Evolutionary conservation across 176 grass and related monocot species (phyloP), one percentile per base, ranked within the genome.

Genomic region (Miscanthus lutarioriparius): DNA sequence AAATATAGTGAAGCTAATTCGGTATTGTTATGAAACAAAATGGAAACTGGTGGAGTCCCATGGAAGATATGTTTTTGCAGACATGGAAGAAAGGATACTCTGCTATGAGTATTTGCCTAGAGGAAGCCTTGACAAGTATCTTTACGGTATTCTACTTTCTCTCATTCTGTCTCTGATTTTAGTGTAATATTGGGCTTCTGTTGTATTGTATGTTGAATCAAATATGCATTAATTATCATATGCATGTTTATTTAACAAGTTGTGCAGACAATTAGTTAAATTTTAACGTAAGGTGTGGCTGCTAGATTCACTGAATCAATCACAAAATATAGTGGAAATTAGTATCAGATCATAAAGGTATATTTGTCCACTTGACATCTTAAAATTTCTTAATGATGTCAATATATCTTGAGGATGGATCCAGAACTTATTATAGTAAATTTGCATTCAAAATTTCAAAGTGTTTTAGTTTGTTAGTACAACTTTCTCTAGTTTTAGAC

Each of bases 51-150:
- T 69, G 62, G 12, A 45, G 1, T 20, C 14, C 58, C 1, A 75
- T 32, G 71, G 78, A 22, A 87, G 3, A 67, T 12, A 61, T 61
- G 1, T 67, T 33, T 56, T 33, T 9, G 2, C 0, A 22, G 78
- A 87, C 17, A 56, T 12, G 6, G 0, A 14, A 17, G 49, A 81
- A 76, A 75, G 35, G 15, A 3, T 82, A 66, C 71, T 87, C 8
- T 87, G 85, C 62, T 87, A 82, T 5, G 71, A 87, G 22, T 87
- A 82, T 44, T 36, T 81, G 9, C 78, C 85, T 44, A 41, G 6
- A 12, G 64, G 74, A 77, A 88, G 66, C 53, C 74, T 88, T 7
- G 53, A 83, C 32, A 77, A 72, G 7, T 83, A 88, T 25, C 51
- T 88, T 72, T 78, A 71, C 2, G 74, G 80, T 88, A 78, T 35